Evolutionary conservation across 2,329 filamentous ascomycete species (phyloP).

Genomic region (Colletotrichum sansevieriae): DNA sequence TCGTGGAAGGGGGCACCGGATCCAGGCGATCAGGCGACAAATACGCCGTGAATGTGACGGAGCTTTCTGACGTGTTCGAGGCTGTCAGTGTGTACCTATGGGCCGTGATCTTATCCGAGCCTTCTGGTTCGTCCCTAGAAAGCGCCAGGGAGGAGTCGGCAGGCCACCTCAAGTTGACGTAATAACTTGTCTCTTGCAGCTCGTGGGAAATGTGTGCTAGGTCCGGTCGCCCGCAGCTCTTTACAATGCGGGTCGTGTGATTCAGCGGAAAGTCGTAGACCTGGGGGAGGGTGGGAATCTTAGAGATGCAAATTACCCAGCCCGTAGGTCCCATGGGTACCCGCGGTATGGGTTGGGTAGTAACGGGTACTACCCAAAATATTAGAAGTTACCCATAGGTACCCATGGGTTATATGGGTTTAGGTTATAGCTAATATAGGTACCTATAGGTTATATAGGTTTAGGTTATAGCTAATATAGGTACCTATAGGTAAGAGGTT

Average conservation of each 20-base stretch:
- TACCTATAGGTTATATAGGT: too few relatives aligned
- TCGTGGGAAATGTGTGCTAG: slow-evolving; percentile 53
- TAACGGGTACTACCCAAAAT: too few relatives aligned
- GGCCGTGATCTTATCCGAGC: slow-evolving; percentile 45
- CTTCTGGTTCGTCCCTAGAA: slow-evolving; percentile 41
- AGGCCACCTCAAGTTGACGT: slow-evolving; percentile 54
- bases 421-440: too few relatives aligned
- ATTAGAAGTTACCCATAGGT: too few relatives aligned
- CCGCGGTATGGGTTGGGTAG: too few relatives aligned
- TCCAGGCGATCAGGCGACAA: slow-evolving; percentile 48
- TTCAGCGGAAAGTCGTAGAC: slow-evolving; percentile 54
- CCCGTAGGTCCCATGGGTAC: too few relatives aligned
- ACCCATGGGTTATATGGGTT: too few relatives aligned
- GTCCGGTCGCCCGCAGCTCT: slow-evolving; percentile 26
- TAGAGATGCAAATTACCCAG: too few relatives aligned
- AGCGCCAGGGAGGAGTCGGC: slow-evolving; percentile 39
- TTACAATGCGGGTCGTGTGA: slow-evolving; percentile 51
- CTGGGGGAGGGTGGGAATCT: too few relatives aligned
- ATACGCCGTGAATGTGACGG: slow-evolving; percentile 51
- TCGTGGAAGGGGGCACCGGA: slow-evolving; percentile 45
- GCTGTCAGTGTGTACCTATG: slow-evolving; percentile 51
- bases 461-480: too few relatives aligned
- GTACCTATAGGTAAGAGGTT: too few relatives aligned
- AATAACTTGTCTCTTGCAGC: slow-evolving; percentile 54
- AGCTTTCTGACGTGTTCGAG: background rate